Base-by-base conservation (phyloP, 306 rosid species). In the Pyrus bretschneideri region DNA sequence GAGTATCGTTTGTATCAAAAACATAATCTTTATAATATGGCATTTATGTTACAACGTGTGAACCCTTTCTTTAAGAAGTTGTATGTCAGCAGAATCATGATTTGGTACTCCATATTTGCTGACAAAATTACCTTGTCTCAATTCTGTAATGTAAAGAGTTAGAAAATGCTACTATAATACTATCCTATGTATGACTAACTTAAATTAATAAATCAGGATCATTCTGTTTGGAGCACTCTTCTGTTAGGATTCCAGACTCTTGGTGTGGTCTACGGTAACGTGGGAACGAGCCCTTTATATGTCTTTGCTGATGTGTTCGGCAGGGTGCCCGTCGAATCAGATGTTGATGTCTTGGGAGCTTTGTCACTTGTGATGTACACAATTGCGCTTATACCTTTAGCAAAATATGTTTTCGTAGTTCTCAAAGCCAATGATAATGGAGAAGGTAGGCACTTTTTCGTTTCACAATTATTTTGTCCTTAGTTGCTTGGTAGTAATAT, bases 391-490 rank as follows among this genome's bases (percentile, higher is more conserved):
- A 40, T 95, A 83, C 99, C 99, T 27, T 79, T 95, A 71, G 93
- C 96, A 2, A 95, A 95, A 77, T 92, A 95, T 81, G 96, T 92
- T 69, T 95, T 92, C 73, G 88, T 95, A 60, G 99, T 92, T 80
- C 99, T 95, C 74, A 92, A 88, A 85, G 99, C 99, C 82, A 95
- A 95, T 83, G 99, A 95, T 58, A 95, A 85, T 76, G 99, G 99
- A 52, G 97, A 95, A 90, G 99, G 99, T 91, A 76, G 63, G 75
- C 29, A 21, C 70, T 18, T 79, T 70, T 55, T 65, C 49, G 21
- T 70, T 13, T 73, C 44, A 67, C 38, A 67, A 22, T 69, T 78
- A 23, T 80, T 51, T 75, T 18, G 49, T 57, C 54, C 75, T 78
- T 83, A 65, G 31, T 70, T 80, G 59, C 44, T 70, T 80, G 54